Evolutionary conservation across 371 early-diverging fungal genomes (phyloP), one percentile per base, ranked within the genome.

Genomic region (Lichtheimia ornata): DNA sequence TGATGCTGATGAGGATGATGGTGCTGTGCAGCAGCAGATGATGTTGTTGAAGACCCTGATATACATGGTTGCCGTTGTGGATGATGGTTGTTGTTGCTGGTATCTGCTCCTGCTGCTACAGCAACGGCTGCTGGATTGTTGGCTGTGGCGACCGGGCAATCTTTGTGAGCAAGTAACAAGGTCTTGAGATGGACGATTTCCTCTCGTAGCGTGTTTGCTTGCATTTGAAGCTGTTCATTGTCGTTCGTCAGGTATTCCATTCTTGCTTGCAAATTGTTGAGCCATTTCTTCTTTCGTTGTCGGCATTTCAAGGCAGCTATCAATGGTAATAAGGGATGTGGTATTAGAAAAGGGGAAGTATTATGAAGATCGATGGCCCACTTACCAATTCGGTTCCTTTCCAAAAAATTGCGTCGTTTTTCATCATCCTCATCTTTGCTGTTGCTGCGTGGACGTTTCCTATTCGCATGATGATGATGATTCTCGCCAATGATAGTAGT

Each of bases 231-330:
- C 43, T 80, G 74, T 66, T 91, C 91, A 64, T 93, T 93, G 56
- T 93, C 92, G 14, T 61, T 68, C 0, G 88, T 74, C 61, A 91
- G 67, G 50, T 72, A 83, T 53, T 91, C 93, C 17, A 93, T 90
- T 56, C 88, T 90, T 22, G 78, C 77, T 63, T 94, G 93, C 52
- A 94, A 79, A 27, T 88, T 85, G 50, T 83, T 82, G 35, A 93
- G 76, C 88, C 91, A 91, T 65, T 91, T 88, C 70, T 93, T 93
- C 76, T 94, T 94, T 69, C 93, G 91, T 72, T 91, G 93, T 30
- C 95, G 87, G 70, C 95, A 94, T 64, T 93, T 93, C 5, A 92
- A 83, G 1, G 95, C 95, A 18, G 95, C 95, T 73, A 74, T 45
- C 30, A 40, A 40, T 25, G n/a, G 68, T 28, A 11, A 40, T 56